Evolutionary conservation across 768 basidiomycete genomes (phyloP).

Genomic region (Trametes cubensis): DNA sequence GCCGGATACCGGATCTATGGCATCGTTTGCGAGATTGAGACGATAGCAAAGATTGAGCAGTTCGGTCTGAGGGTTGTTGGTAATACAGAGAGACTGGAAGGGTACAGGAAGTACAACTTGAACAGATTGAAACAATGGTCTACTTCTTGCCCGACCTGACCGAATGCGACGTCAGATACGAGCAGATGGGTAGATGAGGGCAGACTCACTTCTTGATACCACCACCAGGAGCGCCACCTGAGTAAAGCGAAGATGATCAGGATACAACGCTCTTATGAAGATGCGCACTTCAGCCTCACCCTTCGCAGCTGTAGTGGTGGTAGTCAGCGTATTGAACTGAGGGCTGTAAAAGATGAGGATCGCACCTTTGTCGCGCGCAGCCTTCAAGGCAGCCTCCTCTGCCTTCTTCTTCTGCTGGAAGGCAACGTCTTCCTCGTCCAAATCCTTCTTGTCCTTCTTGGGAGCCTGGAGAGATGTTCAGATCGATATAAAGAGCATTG

Average conservation of each 20-base stretch:
- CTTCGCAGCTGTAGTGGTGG: slow-evolving; percentile 50
- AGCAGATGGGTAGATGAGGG: not conserved
- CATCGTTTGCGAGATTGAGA: too few species aligned
- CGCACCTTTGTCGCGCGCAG: slow-evolving; percentile 72
- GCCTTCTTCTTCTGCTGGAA: slow-evolving; percentile 80
- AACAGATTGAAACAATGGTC: slow-evolving; percentile 4
- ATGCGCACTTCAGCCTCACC: slow-evolving; percentile 39
- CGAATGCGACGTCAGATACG: slow-evolving; percentile 3
- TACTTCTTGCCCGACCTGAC: slow-evolving; percentile 75
- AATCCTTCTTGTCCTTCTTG: slow-evolving; percentile 79
- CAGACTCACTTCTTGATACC: slow-evolving; percentile 84
- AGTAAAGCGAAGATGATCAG: slow-evolving; percentile 9
- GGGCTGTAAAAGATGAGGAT: not conserved
- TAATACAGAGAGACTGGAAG: too few species aligned
- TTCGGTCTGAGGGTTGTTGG: too few species aligned
- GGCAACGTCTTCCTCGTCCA: slow-evolving; percentile 67
- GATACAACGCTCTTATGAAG: not conserved
- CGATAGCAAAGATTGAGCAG: too few species aligned
- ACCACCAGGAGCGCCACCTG: slow-evolving; percentile 70
- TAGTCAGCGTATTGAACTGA: not conserved
- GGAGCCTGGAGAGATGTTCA: slow-evolving; percentile 53
- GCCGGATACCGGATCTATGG: too few species aligned
- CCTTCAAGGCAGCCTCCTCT: slow-evolving; percentile 73
- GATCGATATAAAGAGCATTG: not conserved
- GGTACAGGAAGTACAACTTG: not conserved